Evolutionary conservation across 495 filamentous ascomycete genomes (phyloP).

Genomic region (Sordaria brevicollis): DNA sequence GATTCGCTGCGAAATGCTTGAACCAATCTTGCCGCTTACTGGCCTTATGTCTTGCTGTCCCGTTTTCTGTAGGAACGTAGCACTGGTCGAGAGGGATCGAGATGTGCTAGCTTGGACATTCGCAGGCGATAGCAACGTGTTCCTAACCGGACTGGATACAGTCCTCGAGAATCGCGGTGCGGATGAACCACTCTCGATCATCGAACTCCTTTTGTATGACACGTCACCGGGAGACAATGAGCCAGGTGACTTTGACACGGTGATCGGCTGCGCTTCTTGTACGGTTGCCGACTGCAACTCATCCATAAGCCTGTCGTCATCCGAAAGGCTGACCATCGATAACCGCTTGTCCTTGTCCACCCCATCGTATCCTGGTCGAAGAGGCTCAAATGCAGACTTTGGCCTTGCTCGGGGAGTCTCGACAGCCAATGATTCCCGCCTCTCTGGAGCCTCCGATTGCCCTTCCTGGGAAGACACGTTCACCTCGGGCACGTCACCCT

Average conservation of each 20-base stretch:
- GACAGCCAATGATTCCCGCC: constrained; percentile 5
- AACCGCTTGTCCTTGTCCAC: constrained; percentile 38
- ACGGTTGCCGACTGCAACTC: constrained; percentile 75
- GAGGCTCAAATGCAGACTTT: constrained; percentile 43
- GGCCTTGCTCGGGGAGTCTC: constrained; percentile 31
- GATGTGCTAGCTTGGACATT: constrained; percentile 27
- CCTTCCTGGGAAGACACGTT: background rate
- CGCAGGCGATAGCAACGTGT: constrained; percentile 26
- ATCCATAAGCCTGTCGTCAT: constrained; percentile 83
- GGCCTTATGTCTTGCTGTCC: constrained; percentile 42
- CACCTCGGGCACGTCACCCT: background rate
- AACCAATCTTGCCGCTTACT: constrained; percentile 74
- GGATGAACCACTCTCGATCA: constrained; percentile 15
- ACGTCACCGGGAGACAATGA: background rate
- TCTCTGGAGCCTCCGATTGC: background rate
- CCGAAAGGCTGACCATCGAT: constrained; percentile 56
- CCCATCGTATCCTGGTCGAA: constrained; percentile 35
- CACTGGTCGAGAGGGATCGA: constrained; percentile 38
- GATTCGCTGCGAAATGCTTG: constrained; percentile 81
- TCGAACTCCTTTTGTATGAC: background rate
- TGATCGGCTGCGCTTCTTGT: constrained; percentile 74
- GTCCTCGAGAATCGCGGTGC: constrained; percentile 22
- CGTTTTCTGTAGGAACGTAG: constrained; percentile 36
- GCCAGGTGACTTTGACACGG: constrained; percentile 68
- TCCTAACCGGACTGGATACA: constrained; percentile 39